Evolutionary conservation across 352 stramenopile genomes (phyloP).

Genomic region (Blastocystis sp.): DNA sequence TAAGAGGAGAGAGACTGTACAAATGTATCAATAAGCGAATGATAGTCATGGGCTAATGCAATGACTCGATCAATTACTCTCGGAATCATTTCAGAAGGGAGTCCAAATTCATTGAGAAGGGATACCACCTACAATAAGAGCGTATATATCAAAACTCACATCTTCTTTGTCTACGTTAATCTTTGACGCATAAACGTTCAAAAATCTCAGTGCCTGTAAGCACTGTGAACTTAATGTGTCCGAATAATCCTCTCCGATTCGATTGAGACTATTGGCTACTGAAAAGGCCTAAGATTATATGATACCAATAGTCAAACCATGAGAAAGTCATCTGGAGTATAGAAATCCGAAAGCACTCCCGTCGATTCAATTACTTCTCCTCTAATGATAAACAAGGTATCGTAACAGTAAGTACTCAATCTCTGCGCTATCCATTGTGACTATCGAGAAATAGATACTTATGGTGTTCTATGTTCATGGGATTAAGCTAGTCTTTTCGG

Average conservation of each 20-base stretch:
- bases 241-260: background rate
- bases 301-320: background rate
- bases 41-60: background rate
- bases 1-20: conserved; percentile 9
- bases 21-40: background rate
- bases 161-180: background rate
- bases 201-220: background rate
- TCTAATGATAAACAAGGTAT: background rate
- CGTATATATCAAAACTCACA: background rate
- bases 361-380: background rate
- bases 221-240: background rate
- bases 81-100: background rate
- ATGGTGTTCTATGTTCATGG: no score
- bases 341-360: conserved; percentile 19
- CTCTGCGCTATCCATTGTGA: background rate
- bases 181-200: conserved; percentile 36
- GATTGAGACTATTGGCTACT: conserved; percentile 24
- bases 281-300: background rate
- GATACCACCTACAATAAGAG: background rate
- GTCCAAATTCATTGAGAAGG: conserved; percentile 10
- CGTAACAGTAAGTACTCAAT: background rate
- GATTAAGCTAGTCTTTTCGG: no score
- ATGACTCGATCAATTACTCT: conserved; percentile 26
- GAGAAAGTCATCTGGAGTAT: conserved; percentile 10
- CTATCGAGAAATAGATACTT: no score